These are phyloP conservation scores for Trichomonascaceae sp. DNA, from an alignment of 1,139 yeast species.

Conservation along the genomic window DNA sequence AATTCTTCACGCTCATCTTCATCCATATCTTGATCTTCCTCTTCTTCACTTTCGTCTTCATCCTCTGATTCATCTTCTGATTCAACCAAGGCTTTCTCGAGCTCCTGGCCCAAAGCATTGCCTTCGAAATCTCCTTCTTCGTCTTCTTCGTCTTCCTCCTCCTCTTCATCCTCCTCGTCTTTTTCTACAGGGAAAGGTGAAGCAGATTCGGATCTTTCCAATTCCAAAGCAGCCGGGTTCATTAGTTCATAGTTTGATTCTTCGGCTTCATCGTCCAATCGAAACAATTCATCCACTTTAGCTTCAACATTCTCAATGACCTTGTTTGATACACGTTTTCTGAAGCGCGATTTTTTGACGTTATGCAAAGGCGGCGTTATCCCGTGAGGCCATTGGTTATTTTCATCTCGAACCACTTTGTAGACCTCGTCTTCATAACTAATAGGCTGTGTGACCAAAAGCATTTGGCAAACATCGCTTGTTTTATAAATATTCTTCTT, in stretches of 20 bases:
- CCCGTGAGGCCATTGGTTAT: conserved; percentile 57
- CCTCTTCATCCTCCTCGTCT: conserved; percentile 21
- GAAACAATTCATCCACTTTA: conserved; percentile 68
- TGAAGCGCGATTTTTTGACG: conserved; percentile 49
- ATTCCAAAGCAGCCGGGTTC: conserved; percentile 38
- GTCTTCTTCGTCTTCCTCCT: conserved; percentile 24
- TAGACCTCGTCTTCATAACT: conserved; percentile 49
- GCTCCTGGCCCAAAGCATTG: conserved; percentile 26
- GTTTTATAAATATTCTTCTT: conserved; percentile 84
- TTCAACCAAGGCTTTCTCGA: conserved; percentile 27
- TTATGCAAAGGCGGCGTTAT: conserved; percentile 68
- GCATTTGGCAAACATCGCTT: conserved; percentile 78
- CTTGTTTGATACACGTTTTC: conserved; percentile 43
- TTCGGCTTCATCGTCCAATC: conserved; percentile 77
- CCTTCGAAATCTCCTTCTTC: conserved; percentile 36
- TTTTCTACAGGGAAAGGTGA: conserved; percentile 13
- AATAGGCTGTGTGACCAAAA: conserved; percentile 64
- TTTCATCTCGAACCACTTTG: conserved; percentile 25
- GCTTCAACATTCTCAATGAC: conserved; percentile 63
- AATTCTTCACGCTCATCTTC: conserved; percentile 39
- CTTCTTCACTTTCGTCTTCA: conserved; percentile 47
- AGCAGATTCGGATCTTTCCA: conserved; percentile 14
- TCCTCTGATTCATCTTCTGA: conserved; percentile 47
- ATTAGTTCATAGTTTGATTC: conserved; percentile 73
- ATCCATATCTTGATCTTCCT: conserved; percentile 35